These are phyloP conservation scores for Blastobotrys serpentis DNA, from an alignment of 1,139 yeast species.

Conservation along the genomic window DNA sequence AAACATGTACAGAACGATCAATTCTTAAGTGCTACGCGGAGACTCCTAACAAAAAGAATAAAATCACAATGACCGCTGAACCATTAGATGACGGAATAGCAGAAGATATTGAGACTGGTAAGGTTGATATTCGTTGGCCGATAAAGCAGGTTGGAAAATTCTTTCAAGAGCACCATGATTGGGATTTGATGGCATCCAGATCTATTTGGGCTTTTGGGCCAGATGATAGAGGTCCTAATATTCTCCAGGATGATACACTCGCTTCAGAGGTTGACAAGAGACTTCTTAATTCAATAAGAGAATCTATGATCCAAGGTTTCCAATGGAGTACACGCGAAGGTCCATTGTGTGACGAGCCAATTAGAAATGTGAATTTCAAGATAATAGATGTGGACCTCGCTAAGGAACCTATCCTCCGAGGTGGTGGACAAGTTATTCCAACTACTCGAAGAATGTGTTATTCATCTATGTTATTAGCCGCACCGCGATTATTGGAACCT, in stretches of 20 bases:
- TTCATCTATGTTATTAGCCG: conserved; percentile 73
- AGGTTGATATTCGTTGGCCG: conserved; percentile 41
- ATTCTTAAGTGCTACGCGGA: conserved; percentile 62
- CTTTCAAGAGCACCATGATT: conserved; percentile 58
- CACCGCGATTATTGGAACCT: conserved; percentile 84
- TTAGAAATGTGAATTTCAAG: conserved; percentile 68
- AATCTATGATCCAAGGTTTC: conserved; percentile 70
- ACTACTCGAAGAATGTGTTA: conserved; percentile 83
- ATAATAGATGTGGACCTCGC: conserved; percentile 62
- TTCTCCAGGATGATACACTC: conserved; percentile 74
- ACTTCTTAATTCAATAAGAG: conserved; percentile 49
- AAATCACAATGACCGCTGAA: conserved; percentile 73
- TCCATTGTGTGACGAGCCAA: conserved; percentile 83
- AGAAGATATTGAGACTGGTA: conserved; percentile 57
- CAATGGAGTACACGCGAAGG: conserved; percentile 84
- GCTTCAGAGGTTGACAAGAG: conserved; percentile 66
- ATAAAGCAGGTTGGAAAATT: conserved; percentile 50
- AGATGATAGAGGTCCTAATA: conserved; percentile 52
- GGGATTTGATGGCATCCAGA: conserved; percentile 85
- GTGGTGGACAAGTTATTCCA: conserved; percentile 78
- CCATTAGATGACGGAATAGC: conserved; percentile 61
- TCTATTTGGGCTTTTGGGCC: conserved; percentile 84
- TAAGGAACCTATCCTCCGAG: conserved; percentile 48
- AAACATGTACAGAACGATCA: conserved; percentile 69
- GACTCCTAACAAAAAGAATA: conserved; percentile 55